Base-by-base conservation (phyloP, 2,329 filamentous ascomycete genomes). In the Clarireedia sp. region DNA sequence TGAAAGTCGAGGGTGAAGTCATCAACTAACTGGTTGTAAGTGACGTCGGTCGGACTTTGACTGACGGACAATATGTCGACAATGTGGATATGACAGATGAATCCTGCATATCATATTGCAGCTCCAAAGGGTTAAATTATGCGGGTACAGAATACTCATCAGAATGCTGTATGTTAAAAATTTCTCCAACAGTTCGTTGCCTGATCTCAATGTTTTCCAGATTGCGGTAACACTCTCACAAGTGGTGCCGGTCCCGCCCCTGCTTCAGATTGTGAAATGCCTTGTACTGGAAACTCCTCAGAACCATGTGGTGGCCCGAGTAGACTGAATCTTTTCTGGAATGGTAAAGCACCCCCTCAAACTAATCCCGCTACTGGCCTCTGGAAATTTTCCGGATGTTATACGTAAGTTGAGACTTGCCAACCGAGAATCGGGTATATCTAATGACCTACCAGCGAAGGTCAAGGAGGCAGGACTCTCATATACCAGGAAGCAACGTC, bases 261-360 rank as follows among this genome's bases (percentile, higher is more conserved):
- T 19, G 45, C 52, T 29, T 52, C 51, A 10, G 59, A 64, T 10
- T 67, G 64, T 43, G 61, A 59, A 38, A 66, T 66, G 63, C 46
- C 58, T 12, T 67, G 64, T 43, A 40, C 55, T 14, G 69, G 69
- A 16, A 64, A 72, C 58, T 14, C 56, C 17, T 60, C 60, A 3
- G 63, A 72, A 57, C 58, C 61, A 19, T 73, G 71, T 52, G 70
- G 71, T 26, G 70, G 62, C 3, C 58, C 62, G 24, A 64, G 62
- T 56, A 57, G 67, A 51, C 21, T 71, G 38, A 66, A 59, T 51
- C 48, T 66, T 16, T 66, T 65, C 56, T 65, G 63, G 62, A 67
- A 60, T 45, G 66, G 64, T 23, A 55, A 57, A 21, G 48, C 52
- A n/a, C 57, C 59, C 24, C 62, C 62, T 26, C 54, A 57, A 17